Base-by-base conservation (phyloP, 805 yeast species). In the Nematodospora valgi region DNA sequence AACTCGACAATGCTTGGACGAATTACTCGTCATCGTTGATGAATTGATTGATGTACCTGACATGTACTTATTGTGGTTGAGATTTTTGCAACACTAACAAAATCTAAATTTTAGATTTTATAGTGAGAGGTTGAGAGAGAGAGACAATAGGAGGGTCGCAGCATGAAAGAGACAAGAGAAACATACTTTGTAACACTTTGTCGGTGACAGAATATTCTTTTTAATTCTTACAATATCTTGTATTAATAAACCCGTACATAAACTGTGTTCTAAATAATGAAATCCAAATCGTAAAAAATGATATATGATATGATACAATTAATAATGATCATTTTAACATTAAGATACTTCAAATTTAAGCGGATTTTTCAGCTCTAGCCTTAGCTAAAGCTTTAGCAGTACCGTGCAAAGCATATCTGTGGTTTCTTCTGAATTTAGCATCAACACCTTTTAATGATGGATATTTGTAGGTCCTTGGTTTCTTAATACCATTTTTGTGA, bases 401-500 rank as follows among this genome's bases (percentile, higher is more conserved):
- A 74, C 98, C 98, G 75, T 85, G 96, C 66, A 87, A 81, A 76
- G 97, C 98, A 75, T 80, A 86, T 77, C 86, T 89, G 93, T 91
- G 98, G 95, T 93, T 93, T 78, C 98, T 85, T 69, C 81, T 82
- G 95, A 93, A 93, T 84, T 93, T 93, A 69, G 98, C 82, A 74
- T 93, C 98, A 71, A 91, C 97, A 80, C 95, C 95, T 78, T 86
- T 91, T 74, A 87, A 80, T 54, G 98, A 89, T 58, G 96, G 96
- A 82, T 91, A 88, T 80, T 86, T 89, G 95, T 80, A 75, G 67
- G 96, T 83, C 82, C 80, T 86, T 62, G 97, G 96, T 89, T 91
- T 93, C 86, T 91, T 91, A 80, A 93, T 91, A 79, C 98, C 98
- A 85, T 93, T 93, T 71, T 83, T 89, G 97, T 93, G 98, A 66